Evolutionary conservation across 257 asterid species (phyloP), one percentile per base, ranked within the genome.

Genomic region (Solanum habrochaites): DNA sequence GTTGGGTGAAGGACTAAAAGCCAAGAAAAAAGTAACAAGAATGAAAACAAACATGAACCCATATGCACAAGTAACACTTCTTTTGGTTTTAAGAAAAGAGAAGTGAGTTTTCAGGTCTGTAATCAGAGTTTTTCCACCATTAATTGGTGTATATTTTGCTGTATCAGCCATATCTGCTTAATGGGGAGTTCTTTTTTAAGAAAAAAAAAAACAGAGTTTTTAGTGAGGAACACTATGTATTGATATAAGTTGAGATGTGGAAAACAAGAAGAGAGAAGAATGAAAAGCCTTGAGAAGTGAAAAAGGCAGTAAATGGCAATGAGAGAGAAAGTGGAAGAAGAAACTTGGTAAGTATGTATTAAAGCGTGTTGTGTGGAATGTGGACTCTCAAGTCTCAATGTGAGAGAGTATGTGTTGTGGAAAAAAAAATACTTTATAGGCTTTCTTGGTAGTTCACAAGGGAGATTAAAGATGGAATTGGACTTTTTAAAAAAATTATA

Each of bases 1-100:
- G 91, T 91, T 95, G 0, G 95, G 69, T 25, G 97, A 93, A 31
- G 98, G 99, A 60, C 91, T 89, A 85, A 96, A 94, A 39, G 98
- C 98, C 31, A 96, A 86, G 60, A 94, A 93, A 83, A 93, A 92
- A 47, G 98, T 91, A 90, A 93, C 89, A 58, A 93, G 98, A 83
- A 94, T 89, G 92, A 95, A 93, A 43, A 89, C 67, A 83, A 95
- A 94, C 52, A 95, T 73, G 42, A 92, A 92, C 1, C 81, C 94
- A 87, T 93, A 95, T 0, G 93, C 97, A 72, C 93, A 86, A 71
- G 93, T 87, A 8, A 91, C 90, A 7, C 93, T 92, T 88, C 90
- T 91, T 86, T 89, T 92, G 37, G 94, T 87, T 86, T 91, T 92
- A 52, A 90, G 39, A 15, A 92, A 45, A 12, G 94, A 85, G 62